Evolutionary conservation across 306 rosid species (phyloP).

Genomic region (Psophocarpus tetragonolobus): DNA sequence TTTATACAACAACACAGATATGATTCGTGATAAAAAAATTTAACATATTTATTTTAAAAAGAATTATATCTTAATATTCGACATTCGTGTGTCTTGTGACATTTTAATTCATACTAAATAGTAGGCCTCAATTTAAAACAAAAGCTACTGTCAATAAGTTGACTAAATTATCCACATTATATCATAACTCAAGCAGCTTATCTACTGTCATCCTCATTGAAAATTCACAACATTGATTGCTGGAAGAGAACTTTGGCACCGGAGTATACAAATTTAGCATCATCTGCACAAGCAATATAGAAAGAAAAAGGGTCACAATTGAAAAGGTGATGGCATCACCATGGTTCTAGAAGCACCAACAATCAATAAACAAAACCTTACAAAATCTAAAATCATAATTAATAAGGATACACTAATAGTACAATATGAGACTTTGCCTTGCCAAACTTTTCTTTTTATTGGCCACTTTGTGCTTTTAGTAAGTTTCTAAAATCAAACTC

Average conservation of each 20-base stretch:
- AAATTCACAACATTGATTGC: constrained; percentile 45
- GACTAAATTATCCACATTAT: too few species aligned
- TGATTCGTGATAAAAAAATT: too few species aligned
- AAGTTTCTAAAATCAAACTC: neutral
- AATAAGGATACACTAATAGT: constrained; percentile 2
- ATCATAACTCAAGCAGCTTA: neutral
- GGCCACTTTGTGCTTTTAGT: neutral
- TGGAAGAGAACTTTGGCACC: constrained; percentile 46
- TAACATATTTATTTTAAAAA: too few species aligned
- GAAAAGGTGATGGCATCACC: neutral
- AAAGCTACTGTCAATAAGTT: too few species aligned
- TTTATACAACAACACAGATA: too few species aligned
- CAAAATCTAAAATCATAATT: neutral
- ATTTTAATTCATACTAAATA: too few species aligned
- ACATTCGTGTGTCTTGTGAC: too few species aligned
- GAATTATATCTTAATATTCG: too few species aligned
- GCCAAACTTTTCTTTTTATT: neutral
- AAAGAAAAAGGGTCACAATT: neutral
- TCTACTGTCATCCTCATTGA: constrained; percentile 14
- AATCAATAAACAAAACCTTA: constrained; percentile 7
- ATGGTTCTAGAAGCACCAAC: neutral
- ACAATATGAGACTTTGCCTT: neutral
- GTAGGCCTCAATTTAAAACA: too few species aligned
- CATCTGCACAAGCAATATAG: constrained; percentile 37
- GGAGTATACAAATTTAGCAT: constrained; percentile 42